Evolutionary conservation across 345 rosid genomes (phyloP).

Genomic region (Erucastrum elatum): DNA sequence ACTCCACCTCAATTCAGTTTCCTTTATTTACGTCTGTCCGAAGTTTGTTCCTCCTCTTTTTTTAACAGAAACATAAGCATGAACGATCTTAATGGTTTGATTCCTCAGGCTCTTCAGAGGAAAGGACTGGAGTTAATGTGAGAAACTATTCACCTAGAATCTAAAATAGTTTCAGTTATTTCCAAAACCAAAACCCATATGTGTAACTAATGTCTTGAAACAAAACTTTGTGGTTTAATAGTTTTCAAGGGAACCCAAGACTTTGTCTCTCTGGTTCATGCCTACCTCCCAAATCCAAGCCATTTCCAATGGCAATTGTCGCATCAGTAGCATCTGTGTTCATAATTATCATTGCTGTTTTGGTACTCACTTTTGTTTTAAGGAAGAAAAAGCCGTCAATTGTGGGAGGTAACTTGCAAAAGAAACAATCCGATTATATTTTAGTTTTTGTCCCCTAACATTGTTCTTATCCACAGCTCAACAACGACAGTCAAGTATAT

Average conservation of each 20-base stretch:
- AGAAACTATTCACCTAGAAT: neutral
- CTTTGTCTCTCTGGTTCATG: constrained; percentile 15
- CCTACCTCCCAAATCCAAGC: neutral
- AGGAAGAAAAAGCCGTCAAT: neutral
- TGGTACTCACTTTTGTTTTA: neutral
- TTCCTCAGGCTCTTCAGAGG: constrained; percentile 40
- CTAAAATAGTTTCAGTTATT: neutral
- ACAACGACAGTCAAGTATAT: neutral
- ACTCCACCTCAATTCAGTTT: neutral
- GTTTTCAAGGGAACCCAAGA: constrained; percentile 21
- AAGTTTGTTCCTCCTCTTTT: neutral
- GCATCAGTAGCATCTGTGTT: neutral
- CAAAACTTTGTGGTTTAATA: neutral
- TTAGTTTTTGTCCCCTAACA: neutral
- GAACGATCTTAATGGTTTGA: constrained; percentile 43
- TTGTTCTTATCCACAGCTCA: neutral
- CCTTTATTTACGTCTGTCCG: neutral
- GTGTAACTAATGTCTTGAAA: neutral
- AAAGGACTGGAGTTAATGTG: constrained; percentile 14
- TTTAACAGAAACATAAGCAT: constrained; percentile 41
- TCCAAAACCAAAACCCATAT: neutral
- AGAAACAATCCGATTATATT: neutral
- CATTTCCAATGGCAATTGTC: neutral
- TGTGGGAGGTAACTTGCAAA: neutral
- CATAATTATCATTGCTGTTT: neutral